Evolutionary conservation across 768 basidiomycete genomes (phyloP), one percentile per base, ranked within the genome.

Genomic region (Epithele typhae): DNA sequence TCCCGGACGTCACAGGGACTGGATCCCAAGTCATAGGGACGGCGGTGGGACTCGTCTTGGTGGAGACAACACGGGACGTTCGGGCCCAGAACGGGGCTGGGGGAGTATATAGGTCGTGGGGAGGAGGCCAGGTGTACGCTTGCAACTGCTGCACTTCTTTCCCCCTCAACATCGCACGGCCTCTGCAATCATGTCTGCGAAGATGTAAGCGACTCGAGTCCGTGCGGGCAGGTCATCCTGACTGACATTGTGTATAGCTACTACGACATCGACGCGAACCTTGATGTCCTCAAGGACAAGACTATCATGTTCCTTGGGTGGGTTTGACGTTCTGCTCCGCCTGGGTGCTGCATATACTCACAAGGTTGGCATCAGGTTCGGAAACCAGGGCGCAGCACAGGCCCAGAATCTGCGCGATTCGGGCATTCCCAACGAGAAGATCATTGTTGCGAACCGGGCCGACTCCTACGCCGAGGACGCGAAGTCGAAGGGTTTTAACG

Each of bases 381-480:
- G 81, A 36, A 82, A 81, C 59, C 81, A 82, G 59, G 80, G 81
- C 11, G 76, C 81, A 25, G 80, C 81, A 39, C 81, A 82, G 58
- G 81, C 81, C 4, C 79, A 81, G 63, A 82, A 82, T 50, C 56
- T 82, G 49, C 72, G 81, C n/a, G 81, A 82, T 49, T 70, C 75
- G 42, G 80, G 81, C 3, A 77, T 81, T 48, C 69, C 75, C 4
- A 81, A 81, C 53, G 76, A 80, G n/a, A 71, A 68, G 38, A 82
- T 82, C 43, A 45, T 81, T 49, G 69, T 82, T 47, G 79, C 77
- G 10, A 82, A 82, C 56, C 71, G 79, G 5, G 61, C 69, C 5
- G 81, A 83, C 56, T 61, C 72, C 11, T 83, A 81, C 51, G 79
- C 79, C 7, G 75, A 68, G 33, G 71, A 78, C 57, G 81, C 81